A percentile compares a stretch with the other conserved stretches of the same genome.
Conservation (phyloP, 345 rosid species). For the Zanthoxylum bungeanum region DNA sequence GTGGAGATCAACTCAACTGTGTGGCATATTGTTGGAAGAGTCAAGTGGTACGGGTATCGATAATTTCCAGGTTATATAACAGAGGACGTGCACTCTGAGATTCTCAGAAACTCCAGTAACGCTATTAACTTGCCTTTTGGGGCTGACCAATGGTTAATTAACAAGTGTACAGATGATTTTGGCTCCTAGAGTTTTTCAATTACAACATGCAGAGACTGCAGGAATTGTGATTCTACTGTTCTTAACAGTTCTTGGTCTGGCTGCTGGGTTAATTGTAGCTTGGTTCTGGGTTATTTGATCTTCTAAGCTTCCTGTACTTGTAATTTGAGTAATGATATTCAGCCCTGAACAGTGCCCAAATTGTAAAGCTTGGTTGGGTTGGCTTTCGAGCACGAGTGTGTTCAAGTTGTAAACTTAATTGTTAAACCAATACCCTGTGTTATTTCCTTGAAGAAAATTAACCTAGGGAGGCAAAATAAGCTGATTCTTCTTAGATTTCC, state of each 20-base stretch:
- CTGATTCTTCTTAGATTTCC: not conserved
- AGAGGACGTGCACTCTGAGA: slow-evolving; percentile 80
- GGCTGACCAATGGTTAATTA: slow-evolving; percentile 82
- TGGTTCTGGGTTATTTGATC: slow-evolving; percentile 92
- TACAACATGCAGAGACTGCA: slow-evolving; percentile 83
- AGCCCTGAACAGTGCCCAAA: too few relatives aligned
- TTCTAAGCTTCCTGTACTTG: not conserved
- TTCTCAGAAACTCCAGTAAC: slow-evolving; percentile 83
- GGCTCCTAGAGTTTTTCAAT: slow-evolving; percentile 70
- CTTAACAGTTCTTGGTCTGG: slow-evolving; percentile 73
- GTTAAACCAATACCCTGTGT: not conserved
- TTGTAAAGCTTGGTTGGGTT: too few relatives aligned
- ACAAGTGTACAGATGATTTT: slow-evolving; percentile 83
- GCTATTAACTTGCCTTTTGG: slow-evolving; percentile 67
- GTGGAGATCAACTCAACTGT: slow-evolving; percentile 66
- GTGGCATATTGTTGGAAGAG: slow-evolving; percentile 50
- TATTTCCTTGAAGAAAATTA: too few relatives aligned
- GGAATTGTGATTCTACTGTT: slow-evolving; percentile 81
- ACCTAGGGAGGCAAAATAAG: not conserved
- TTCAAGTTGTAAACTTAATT: slow-evolving; percentile 3
- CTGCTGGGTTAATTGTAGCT: slow-evolving; percentile 58
- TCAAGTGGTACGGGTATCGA: slow-evolving; percentile 78
- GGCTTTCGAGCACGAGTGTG: too few relatives aligned
- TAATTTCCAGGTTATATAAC: slow-evolving; percentile 93
- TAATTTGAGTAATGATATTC: too few relatives aligned